Conservation (phyloP, 148 eudicot species). For the Rhododendron kiyosumense region DNA sequence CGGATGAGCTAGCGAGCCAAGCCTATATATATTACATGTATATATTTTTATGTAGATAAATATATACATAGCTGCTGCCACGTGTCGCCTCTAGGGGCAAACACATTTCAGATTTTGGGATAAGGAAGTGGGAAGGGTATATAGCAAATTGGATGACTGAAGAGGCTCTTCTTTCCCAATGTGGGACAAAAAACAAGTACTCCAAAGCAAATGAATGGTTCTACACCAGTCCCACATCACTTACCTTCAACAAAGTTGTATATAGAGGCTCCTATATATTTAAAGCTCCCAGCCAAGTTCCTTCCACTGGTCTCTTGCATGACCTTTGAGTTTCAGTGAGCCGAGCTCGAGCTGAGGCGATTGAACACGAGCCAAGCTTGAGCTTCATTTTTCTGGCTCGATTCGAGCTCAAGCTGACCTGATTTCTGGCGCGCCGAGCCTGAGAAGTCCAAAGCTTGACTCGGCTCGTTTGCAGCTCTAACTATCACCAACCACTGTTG, state of each 20-base stretch:
- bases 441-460: too few species aligned
- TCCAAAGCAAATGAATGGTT: not conserved
- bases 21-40: too few species aligned
- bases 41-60: too few species aligned
- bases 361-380: not conserved
- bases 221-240: not conserved
- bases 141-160: not conserved
- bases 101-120: not conserved
- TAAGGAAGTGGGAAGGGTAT: not conserved
- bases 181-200: not conserved
- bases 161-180: not conserved
- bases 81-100: not conserved
- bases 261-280: not conserved
- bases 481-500: not conserved
- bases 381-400: not conserved
- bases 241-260: not conserved
- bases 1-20: too few species aligned
- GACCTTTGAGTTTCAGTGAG: not conserved
- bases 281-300: not conserved
- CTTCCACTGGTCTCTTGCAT: not conserved
- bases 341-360: not conserved
- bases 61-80: not conserved
- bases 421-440: too few species aligned
- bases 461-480: too few species aligned
- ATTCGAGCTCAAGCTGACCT: not conserved